Conservation (phyloP, 1,139 yeast species). For the Protomyces arabidopsidicola region DNA sequence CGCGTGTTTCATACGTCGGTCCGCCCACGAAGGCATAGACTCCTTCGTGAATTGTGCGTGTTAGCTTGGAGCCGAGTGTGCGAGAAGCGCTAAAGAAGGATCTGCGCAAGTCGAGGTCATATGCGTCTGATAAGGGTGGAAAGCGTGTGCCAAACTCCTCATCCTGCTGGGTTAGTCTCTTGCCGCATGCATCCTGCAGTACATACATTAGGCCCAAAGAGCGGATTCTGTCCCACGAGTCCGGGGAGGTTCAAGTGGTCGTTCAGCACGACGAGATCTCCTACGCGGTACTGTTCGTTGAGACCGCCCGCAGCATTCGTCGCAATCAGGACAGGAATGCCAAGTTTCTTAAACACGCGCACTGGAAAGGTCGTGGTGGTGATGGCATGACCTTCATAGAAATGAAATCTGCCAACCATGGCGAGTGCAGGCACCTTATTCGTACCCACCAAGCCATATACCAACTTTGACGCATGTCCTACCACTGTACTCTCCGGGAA, state of each 20-base stretch:
- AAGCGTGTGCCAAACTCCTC: slow-evolving; percentile 79
- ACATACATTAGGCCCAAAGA: slow-evolving; percentile 70
- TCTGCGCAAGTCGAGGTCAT: slow-evolving; percentile 63
- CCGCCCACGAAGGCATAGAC: slow-evolving; percentile 82
- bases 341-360: slow-evolving; percentile 63
- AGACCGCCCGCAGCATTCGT: slow-evolving; percentile 96
- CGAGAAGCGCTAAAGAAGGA: slow-evolving; percentile 47
- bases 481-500: slow-evolving; percentile 71
- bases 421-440: slow-evolving; percentile 56
- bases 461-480: slow-evolving; percentile 81
- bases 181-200: too few species aligned
- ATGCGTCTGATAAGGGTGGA: slow-evolving; percentile 83
- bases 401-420: slow-evolving; percentile 42
- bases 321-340: slow-evolving; percentile 53
- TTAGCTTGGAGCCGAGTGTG: slow-evolving; percentile 46
- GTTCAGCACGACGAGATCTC: slow-evolving; percentile 83
- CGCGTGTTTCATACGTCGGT: slow-evolving; percentile 89
- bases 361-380: slow-evolving; percentile 81
- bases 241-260: slow-evolving; percentile 84
- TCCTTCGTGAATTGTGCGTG: slow-evolving; percentile 75
- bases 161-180: slow-evolving; percentile 38
- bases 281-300: slow-evolving; percentile 54
- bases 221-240: slow-evolving; percentile 78
- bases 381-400: slow-evolving; percentile 83
- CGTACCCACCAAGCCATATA: slow-evolving; percentile 73